phyloP scores from a whole-genome alignment of 805 yeast genomes.

The Sugiyamaella americana region DNA sequence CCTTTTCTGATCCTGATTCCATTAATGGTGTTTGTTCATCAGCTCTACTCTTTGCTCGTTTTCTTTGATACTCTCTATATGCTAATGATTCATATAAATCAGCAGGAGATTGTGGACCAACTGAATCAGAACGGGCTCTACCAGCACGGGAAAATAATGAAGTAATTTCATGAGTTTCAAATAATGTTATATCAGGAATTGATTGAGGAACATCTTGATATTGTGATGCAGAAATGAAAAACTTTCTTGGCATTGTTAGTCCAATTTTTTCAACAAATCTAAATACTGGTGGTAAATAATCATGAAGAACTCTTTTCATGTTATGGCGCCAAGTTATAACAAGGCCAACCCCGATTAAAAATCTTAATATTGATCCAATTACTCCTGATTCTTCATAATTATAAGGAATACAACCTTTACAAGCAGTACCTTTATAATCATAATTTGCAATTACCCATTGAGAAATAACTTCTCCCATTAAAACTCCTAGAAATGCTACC shows the following conservation, averaged over 20 bases:
- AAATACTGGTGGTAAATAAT: constrained; percentile 55
- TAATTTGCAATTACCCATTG: constrained; percentile 37
- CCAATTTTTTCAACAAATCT: constrained; percentile 34
- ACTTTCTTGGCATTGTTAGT: constrained; percentile 36
- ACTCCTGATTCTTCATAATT: constrained; percentile 14
- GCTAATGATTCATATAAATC: constrained; percentile 37
- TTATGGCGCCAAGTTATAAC: constrained; percentile 70
- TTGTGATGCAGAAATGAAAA: constrained; percentile 34
- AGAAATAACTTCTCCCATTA: constrained; percentile 66
- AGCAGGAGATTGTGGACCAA: constrained; percentile 39
- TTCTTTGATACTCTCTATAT: constrained; percentile 26
- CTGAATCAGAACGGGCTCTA: constrained; percentile 31
- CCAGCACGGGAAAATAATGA: constrained; percentile 22
- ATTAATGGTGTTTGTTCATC: constrained; percentile 16
- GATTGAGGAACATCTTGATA: constrained; percentile 31
- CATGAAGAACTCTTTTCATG: constrained; percentile 61
- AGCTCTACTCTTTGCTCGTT: neutral
- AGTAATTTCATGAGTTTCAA: constrained; percentile 29
- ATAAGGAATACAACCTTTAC: constrained; percentile 19
- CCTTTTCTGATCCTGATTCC: neutral
- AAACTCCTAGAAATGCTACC: constrained; percentile 86
- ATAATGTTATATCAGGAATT: constrained; percentile 32
- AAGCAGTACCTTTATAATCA: neutral
- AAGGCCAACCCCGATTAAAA: constrained; percentile 52
- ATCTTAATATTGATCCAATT: constrained; percentile 39